Percentiles rank a stretch among this genome's conserved stretches.
Evolutionary conservation across 805 yeast genomes (phyloP).

Genomic region (Saccharomycopsis malanga): DNA sequence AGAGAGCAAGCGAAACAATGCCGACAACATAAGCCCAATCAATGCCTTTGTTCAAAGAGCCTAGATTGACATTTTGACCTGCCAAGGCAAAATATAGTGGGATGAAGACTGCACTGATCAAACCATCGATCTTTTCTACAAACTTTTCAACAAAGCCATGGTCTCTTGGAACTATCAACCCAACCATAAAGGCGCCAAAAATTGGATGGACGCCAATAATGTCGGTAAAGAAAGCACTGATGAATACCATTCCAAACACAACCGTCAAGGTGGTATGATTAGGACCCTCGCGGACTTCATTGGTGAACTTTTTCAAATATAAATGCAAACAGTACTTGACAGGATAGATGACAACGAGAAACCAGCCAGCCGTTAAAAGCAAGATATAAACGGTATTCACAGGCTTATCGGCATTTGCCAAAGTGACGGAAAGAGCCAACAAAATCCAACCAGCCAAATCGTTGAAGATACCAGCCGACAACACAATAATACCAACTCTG

Average conservation of each 20-base stretch:
- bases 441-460: conserved; percentile 79
- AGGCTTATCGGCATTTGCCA: conserved; percentile 67
- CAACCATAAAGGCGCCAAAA: conserved; percentile 78
- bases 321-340: conserved; percentile 42
- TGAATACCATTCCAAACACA: conserved; percentile 49
- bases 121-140: conserved; percentile 70
- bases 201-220: conserved; percentile 83
- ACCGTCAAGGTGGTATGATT: conserved; percentile 56
- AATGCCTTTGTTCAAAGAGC: conserved; percentile 51
- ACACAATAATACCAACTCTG: conserved; percentile 64
- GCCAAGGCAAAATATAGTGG: conserved; percentile 79
- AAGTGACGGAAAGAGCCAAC: conserved; percentile 65
- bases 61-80: conserved; percentile 65
- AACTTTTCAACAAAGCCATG: conserved; percentile 62
- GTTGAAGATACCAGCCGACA: conserved; percentile 77
- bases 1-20: conserved; percentile 57
- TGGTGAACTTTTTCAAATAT: conserved; percentile 39
- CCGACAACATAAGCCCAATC: conserved; percentile 79
- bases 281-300: conserved; percentile 50
- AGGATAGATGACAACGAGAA: conserved; percentile 50
- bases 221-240: conserved; percentile 72
- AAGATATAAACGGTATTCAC: conserved; percentile 64
- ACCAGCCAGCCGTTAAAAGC: conserved; percentile 63
- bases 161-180: conserved; percentile 69
- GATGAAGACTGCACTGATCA: conserved; percentile 61